Evolutionary conservation across 306 rosid species (phyloP).

Genomic region (Mucuna pruriens): DNA sequence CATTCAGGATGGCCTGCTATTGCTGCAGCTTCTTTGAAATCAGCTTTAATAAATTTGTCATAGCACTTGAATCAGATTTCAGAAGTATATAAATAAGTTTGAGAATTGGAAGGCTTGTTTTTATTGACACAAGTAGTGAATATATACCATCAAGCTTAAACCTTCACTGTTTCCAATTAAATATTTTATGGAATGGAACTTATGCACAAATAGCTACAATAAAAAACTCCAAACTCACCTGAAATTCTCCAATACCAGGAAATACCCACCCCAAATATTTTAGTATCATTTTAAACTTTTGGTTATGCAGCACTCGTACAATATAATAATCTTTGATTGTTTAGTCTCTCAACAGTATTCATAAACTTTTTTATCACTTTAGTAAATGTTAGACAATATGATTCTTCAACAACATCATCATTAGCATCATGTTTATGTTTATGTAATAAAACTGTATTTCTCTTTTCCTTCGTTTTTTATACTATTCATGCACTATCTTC

Average conservation of each 20-base stretch:
- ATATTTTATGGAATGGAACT: neutral
- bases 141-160: neutral
- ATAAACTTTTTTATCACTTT: no score
- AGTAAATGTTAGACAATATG: no score
- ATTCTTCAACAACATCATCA: no score
- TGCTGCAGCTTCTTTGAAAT: conserved; percentile 66
- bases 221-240: conserved; percentile 52
- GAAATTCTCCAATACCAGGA: conserved; percentile 95
- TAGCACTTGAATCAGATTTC: conserved; percentile 67
- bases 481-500: no score
- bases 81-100: conserved; percentile 5
- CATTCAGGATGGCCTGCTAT: conserved; percentile 77
- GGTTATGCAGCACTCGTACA: no score
- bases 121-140: neutral
- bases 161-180: neutral
- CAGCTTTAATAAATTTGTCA: conserved; percentile 76
- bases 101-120: neutral
- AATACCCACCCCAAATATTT: conserved; percentile 75
- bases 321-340: no score
- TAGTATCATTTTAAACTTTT: no score
- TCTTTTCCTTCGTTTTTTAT: no score
- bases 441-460: no score
- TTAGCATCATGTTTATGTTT: no score
- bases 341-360: no score
- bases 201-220: neutral